Base-by-base conservation (phyloP, 129 eudicot species). In the Centrapalus pauciflorus region DNA sequence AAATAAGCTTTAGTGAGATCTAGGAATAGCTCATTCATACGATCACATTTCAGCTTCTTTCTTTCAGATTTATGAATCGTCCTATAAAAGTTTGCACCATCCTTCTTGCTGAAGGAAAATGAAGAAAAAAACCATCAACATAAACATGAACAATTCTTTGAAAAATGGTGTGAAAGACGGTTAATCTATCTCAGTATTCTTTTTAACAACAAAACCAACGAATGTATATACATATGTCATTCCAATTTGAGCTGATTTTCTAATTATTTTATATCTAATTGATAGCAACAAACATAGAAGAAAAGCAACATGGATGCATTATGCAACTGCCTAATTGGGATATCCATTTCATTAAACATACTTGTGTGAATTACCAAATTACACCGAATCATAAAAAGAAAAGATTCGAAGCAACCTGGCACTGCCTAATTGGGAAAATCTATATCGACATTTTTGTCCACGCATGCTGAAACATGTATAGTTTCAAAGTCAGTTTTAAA, bases 31-130 rank as follows among this genome's bases (percentile, higher is more conserved):
- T 61, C 86, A 62, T 90, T 90, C 89, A 90, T 76, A 35, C 65
- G 81, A 69, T 87, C 95, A 55, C 97, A 92, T 63, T 87, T 90
- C 79, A 71, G 61, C 70, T 79, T 90, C 87, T 90, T 95, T 74
- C 95, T 82, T 56, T 88, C 95, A 5, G 97, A 89, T 85, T 90
- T 90, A 61, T 76, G 80, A 49, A 87, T 71, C 63, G 77, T 87
- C 72, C 77, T 82, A 17, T 81, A 85, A 71, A 84, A 78, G 67
- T 82, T 90, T 3, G 77, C 77, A 17, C 40, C 57, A 33, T 59
- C 75, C 74, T 73, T 90, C 65, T 80, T 86, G 61, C 82, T 76
- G 46, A 65, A 60, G 7, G 27, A 62, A 62, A 77, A 70, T 61
- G 12, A 9, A 4, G 40, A 37, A 29, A 58, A 12, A 13, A 41